These are phyloP conservation scores for Aspergillaceae sp. DNA, from an alignment of 2,329 filamentous ascomycete species.

Conservation along the genomic window DNA sequence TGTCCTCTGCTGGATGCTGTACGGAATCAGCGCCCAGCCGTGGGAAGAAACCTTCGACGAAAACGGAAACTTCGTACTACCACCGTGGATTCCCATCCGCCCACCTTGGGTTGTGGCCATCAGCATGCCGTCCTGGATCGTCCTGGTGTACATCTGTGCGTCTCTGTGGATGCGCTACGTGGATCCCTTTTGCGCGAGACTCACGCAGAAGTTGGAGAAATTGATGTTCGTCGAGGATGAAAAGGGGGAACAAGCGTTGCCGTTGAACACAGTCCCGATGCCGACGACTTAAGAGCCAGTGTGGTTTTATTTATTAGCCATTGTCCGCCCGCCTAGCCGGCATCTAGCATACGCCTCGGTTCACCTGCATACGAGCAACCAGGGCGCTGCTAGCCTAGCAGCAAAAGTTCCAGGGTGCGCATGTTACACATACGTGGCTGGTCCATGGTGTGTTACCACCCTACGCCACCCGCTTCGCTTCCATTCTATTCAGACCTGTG, in stretches of 20 bases:
- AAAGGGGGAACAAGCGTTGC: constrained; percentile 20
- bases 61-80: constrained; percentile 30
- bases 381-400: too few relatives aligned
- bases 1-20: constrained; percentile 45
- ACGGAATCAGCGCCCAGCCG: constrained; percentile 41
- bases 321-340: too few relatives aligned
- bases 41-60: constrained; percentile 37
- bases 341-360: too few relatives aligned
- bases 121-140: constrained; percentile 41
- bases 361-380: too few relatives aligned
- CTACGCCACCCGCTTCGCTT: neutral
- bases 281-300: constrained; percentile 12
- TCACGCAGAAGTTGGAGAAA: constrained; percentile 42
- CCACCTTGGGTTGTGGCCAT: constrained; percentile 33
- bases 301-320: too few relatives aligned
- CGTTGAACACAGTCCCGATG: constrained; percentile 11
- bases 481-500: too few relatives aligned
- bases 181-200: constrained; percentile 41
- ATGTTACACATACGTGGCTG: neutral
- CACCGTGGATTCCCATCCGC: constrained; percentile 37
- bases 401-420: neutral
- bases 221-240: constrained; percentile 40
- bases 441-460: neutral
- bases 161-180: constrained; percentile 46
- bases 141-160: constrained; percentile 40